Percentiles rank a stretch among this genome's conserved stretches.
Evolutionary conservation across 768 basidiomycete species (phyloP).

Genomic region (Scleroderma citrinum): DNA sequence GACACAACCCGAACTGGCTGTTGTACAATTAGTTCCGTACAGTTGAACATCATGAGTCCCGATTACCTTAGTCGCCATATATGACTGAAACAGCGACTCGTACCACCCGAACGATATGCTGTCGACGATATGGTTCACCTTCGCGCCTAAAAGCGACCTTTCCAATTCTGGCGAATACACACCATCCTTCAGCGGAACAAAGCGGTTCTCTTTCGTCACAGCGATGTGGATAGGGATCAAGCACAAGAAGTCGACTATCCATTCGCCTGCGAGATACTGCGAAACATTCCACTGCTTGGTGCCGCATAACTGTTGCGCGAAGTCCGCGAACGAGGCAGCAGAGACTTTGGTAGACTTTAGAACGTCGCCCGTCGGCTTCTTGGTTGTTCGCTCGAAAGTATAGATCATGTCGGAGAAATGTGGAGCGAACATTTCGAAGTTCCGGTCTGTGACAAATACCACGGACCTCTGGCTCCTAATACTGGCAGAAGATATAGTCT

Average conservation of each 20-base stretch:
- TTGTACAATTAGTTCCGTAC: neutral
- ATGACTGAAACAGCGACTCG: slow-evolving; percentile 52
- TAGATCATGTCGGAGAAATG: slow-evolving; percentile 39
- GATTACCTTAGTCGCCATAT: slow-evolving; percentile 43
- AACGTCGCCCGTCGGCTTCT: slow-evolving; percentile 41
- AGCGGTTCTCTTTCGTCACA: slow-evolving; percentile 47
- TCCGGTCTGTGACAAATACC: slow-evolving; percentile 34
- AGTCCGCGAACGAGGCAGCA: slow-evolving; percentile 17
- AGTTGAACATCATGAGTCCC: neutral
- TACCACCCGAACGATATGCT: slow-evolving; percentile 50
- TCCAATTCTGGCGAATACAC: slow-evolving; percentile 42
- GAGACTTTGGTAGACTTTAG: slow-evolving; percentile 31
- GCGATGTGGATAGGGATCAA: slow-evolving; percentile 58
- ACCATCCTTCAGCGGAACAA: slow-evolving; percentile 50
- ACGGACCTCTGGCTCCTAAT: slow-evolving; percentile 27
- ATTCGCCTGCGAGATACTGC: slow-evolving; percentile 41
- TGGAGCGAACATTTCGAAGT: slow-evolving; percentile 24
- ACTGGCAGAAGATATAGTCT: slow-evolving; percentile 29
- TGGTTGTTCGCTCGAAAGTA: slow-evolving; percentile 38
- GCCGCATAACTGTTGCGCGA: slow-evolving; percentile 7
- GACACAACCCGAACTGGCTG: slow-evolving; percentile 55
- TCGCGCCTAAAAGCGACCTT: slow-evolving; percentile 45
- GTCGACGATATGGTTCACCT: slow-evolving; percentile 45
- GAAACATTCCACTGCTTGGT: slow-evolving; percentile 23
- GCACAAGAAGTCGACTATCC: slow-evolving; percentile 50